These are phyloP conservation scores for Umbilicaria muhlenbergii DNA, from an alignment of 495 filamentous ascomycete species.

Conservation along the genomic window DNA sequence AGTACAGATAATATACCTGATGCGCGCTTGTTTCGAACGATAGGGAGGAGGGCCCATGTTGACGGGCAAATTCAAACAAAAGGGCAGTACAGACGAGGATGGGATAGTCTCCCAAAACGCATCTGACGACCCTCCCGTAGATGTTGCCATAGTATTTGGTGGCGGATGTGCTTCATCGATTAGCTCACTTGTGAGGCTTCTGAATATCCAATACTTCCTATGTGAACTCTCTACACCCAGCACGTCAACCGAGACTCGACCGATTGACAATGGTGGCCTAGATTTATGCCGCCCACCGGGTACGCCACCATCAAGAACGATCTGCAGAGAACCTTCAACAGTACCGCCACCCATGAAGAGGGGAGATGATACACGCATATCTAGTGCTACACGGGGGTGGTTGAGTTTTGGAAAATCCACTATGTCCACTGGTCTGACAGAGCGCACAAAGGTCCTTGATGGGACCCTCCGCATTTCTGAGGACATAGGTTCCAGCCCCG, in stretches of 20 bases:
- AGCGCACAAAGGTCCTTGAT: slow-evolving; percentile 26
- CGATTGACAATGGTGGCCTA: slow-evolving; percentile 18
- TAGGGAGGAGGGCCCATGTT: slow-evolving; percentile 40
- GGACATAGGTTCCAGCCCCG: not conserved
- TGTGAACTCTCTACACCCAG: slow-evolving; percentile 31
- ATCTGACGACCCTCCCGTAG: slow-evolving; percentile 19
- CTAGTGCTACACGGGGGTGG: slow-evolving; percentile 20
- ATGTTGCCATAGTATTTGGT: slow-evolving; percentile 30
- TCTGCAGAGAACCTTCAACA: slow-evolving; percentile 22
- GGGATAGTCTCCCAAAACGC: slow-evolving; percentile 31
- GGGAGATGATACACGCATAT: slow-evolving; percentile 19
- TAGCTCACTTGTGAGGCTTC: slow-evolving; percentile 32
- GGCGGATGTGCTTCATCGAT: slow-evolving; percentile 33
- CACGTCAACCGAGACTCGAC: slow-evolving; percentile 30
- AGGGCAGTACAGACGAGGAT: slow-evolving; percentile 29
- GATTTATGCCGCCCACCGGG: slow-evolving; percentile 9
- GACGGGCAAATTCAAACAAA: slow-evolving; percentile 35
- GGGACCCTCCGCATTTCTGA: slow-evolving; percentile 5
- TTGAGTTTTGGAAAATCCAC: slow-evolving; percentile 20
- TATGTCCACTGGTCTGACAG: slow-evolving; percentile 19
- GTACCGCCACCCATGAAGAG: slow-evolving; percentile 26
- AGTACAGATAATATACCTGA: slow-evolving; percentile 31
- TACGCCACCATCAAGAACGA: slow-evolving; percentile 20
- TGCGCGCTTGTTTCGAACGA: slow-evolving; percentile 31
- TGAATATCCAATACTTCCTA: slow-evolving; percentile 27